Base-by-base conservation (phyloP, 768 basidiomycete genomes). In the Suillus luteus region DNA sequence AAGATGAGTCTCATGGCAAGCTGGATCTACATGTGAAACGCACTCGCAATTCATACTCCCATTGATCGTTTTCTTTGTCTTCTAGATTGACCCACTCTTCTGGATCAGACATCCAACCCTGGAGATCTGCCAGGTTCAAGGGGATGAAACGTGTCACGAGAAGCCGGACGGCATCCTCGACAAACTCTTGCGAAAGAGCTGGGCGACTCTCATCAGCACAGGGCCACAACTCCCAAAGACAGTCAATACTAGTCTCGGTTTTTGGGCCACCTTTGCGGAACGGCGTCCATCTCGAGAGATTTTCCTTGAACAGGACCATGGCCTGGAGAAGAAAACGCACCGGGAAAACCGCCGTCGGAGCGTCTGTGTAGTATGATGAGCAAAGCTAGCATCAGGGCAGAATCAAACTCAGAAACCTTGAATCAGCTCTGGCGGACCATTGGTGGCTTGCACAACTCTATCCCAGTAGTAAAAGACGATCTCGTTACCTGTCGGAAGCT, bases 21-120 rank as follows among this genome's bases (percentile, higher is more conserved):
- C 2, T 44, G 41, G 22, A 64, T 27, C 64, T 62, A 48, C 51
- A n/a, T 38, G 52, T 1, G 64, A 41, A 41, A 76, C 89, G 35
- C 70, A 96, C 95, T 66, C 96, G 83, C 64, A 97, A 86, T 69
- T 96, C 94, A 70, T 85, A 98, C 69, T 95, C 90, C 95, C 96
- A 98, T 63, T 92, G 87, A 44, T 96, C 95, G 49, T 87, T 91
- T 66, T 95, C 94, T 66, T 88, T 89, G 64, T 94, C 93, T 75
- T 98, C 95, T 11, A 86, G 76, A 64, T 93, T 92, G 12, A 96
- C 85, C 93, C 95, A 99, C 69, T 96, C 93, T 79, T 99, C 96
- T 0, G 96, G 95, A 72, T 96, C 93, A 17, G 83, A 82, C 77
- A 89, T 82, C 92, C 96, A 95, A 5, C 83, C 83, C 67, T 93